A percentile compares a stretch with the other conserved stretches of the same genome.
Conservation (phyloP, 2,329 filamentous ascomycete species). For the Ophiocordyceps sinensis region DNA sequence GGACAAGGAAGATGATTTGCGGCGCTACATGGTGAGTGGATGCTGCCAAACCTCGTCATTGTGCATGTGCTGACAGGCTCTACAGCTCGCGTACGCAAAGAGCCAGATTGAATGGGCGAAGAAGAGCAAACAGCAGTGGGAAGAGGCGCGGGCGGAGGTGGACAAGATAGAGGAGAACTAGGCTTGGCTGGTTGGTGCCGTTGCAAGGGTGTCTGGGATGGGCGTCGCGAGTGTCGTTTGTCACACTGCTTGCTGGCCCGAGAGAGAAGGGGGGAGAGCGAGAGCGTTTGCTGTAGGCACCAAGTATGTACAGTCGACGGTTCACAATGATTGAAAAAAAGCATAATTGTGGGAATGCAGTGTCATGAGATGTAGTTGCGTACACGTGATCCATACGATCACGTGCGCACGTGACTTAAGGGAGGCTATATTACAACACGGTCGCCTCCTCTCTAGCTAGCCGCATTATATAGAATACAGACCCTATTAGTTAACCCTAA, state of each 20-base stretch:
- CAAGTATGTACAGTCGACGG: neutral
- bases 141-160: constrained; percentile 76
- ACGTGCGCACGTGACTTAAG: too few relatives aligned
- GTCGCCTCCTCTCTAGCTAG: too few relatives aligned
- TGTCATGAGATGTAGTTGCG: too few relatives aligned
- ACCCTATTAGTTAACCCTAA: too few relatives aligned
- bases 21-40: constrained; percentile 78
- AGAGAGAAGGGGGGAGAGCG: neutral
- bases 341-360: too few relatives aligned
- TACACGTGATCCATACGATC: too few relatives aligned
- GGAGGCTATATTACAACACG: too few relatives aligned
- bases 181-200: constrained; percentile 1
- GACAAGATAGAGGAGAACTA: constrained; percentile 64
- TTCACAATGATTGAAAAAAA: too few relatives aligned
- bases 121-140: constrained; percentile 81
- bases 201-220: too few relatives aligned
- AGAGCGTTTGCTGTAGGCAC: neutral
- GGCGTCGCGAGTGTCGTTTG: neutral
- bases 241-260: neutral
- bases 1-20: constrained; percentile 91
- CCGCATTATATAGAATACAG: too few relatives aligned
- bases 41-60: neutral
- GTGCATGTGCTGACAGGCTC: constrained; percentile 8
- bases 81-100: constrained; percentile 75
- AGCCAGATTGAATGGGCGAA: constrained; percentile 91